Evolutionary conservation across 805 yeast genomes (phyloP).

Genomic region (Candida quercuum): DNA sequence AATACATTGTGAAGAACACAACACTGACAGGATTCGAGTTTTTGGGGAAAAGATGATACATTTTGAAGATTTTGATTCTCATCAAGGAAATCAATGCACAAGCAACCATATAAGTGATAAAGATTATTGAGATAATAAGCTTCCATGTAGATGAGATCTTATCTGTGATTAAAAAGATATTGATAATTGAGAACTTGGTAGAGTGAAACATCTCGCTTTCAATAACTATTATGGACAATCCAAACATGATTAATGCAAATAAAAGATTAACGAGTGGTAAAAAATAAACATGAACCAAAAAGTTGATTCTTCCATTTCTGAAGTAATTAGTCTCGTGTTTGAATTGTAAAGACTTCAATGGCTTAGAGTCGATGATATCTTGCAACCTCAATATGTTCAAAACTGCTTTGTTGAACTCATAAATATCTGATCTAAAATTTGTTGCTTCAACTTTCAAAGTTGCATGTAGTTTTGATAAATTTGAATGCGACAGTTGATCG

Average conservation of each 20-base stretch:
- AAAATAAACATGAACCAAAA: constrained; percentile 34
- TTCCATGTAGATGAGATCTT: constrained; percentile 23
- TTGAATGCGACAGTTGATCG: constrained; percentile 28
- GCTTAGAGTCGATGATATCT: constrained; percentile 46
- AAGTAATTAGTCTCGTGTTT: constrained; percentile 23
- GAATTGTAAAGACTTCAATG: constrained; percentile 25
- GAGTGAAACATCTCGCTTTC: constrained; percentile 76
- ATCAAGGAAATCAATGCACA: constrained; percentile 63
- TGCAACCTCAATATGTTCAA: constrained; percentile 46
- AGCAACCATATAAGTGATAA: constrained; percentile 64
- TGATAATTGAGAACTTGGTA: constrained; percentile 56
- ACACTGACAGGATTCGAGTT: constrained; percentile 72
- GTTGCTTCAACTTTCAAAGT: constrained; percentile 47
- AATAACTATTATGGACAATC: constrained; percentile 48
- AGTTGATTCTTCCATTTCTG: constrained; percentile 38
- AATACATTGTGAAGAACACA: constrained; percentile 73
- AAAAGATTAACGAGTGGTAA: constrained; percentile 43
- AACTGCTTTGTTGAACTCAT: constrained; percentile 50
- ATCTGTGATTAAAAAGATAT: constrained; percentile 34
- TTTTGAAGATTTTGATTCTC: constrained; percentile 62
- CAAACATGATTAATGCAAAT: constrained; percentile 35
- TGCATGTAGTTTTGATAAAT: constrained; percentile 46
- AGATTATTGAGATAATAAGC: constrained; percentile 34
- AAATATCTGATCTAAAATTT: constrained; percentile 46
- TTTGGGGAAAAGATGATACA: constrained; percentile 68